A percentile compares a stretch with the other conserved stretches of the same genome.
These are phyloP conservation scores for Heimioporus sp. DNA, from an alignment of 768 basidiomycete genomes.

Conservation along the genomic window DNA sequence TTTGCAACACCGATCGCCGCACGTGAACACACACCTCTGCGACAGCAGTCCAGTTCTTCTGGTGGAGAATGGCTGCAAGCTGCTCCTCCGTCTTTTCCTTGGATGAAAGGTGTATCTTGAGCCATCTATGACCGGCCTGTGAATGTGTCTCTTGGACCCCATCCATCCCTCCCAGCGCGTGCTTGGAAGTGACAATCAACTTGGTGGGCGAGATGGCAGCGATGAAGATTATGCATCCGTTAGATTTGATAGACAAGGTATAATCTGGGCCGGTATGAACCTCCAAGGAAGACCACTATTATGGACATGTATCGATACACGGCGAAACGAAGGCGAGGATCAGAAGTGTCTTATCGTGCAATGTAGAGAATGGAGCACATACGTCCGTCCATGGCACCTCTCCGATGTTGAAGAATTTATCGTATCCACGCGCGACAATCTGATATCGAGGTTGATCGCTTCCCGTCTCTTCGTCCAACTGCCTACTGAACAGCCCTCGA, in stretches of 20 bases:
- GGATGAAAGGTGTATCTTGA: slow-evolving; percentile 53
- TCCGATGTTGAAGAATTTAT: slow-evolving; percentile 98
- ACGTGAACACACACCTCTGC: slow-evolving; percentile 69
- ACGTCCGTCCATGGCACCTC: slow-evolving; percentile 96
- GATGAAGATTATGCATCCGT: slow-evolving; percentile 97
- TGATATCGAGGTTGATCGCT: slow-evolving; percentile 40
- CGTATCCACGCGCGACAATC: slow-evolving; percentile 90
- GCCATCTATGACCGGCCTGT: slow-evolving; percentile 80
- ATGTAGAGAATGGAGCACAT: slow-evolving; percentile 26
- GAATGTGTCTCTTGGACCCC: slow-evolving; percentile 63
- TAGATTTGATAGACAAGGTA: slow-evolving; percentile 87
- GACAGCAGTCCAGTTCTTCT: slow-evolving; percentile 83
- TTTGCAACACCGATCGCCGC: background rate
- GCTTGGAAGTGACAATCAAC: slow-evolving; percentile 89
- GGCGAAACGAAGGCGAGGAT: background rate
- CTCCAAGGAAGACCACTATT: slow-evolving; percentile 74
- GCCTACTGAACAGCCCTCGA: slow-evolving; percentile 79
- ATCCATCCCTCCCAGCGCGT: slow-evolving; percentile 67
- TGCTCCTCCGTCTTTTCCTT: slow-evolving; percentile 69
- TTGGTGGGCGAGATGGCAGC: slow-evolving; percentile 74
- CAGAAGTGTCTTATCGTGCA: background rate
- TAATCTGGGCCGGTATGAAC: slow-evolving; percentile 74
- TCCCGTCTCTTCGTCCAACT: slow-evolving; percentile 35
- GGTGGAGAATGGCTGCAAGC: slow-evolving; percentile 73
- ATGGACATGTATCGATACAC: background rate